phyloP scores from a whole-genome alignment of 352 stramenopile genomes.

The Pythium phragmitis region DNA sequence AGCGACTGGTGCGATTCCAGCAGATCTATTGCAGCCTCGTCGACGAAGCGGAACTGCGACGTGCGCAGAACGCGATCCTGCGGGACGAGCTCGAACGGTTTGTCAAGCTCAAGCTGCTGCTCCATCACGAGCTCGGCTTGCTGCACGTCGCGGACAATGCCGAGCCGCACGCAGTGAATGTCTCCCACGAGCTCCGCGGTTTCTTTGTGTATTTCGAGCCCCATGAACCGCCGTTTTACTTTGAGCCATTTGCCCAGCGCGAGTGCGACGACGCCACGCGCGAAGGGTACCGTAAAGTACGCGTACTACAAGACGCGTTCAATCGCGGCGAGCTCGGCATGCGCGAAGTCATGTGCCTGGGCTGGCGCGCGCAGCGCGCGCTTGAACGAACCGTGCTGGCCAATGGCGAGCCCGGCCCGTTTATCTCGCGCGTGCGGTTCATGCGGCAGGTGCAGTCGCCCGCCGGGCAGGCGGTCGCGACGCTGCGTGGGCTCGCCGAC shows the following conservation, averaged over 20 bases:
- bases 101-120: slow-evolving; percentile 16
- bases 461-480: not conserved
- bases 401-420: not conserved
- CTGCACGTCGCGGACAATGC: slow-evolving; percentile 4
- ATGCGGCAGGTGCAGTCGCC: slow-evolving; percentile 9
- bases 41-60: slow-evolving; percentile 17
- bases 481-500: slow-evolving; percentile 4
- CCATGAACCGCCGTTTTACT: slow-evolving; percentile 25
- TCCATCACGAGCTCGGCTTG: slow-evolving; percentile 20
- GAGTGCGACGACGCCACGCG: slow-evolving; percentile 15
- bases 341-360: slow-evolving; percentile 19
- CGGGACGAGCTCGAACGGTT: slow-evolving; percentile 13
- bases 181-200: slow-evolving; percentile 1
- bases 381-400: not conserved
- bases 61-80: slow-evolving; percentile 8
- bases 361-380: slow-evolving; percentile 22
- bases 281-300: slow-evolving; percentile 2
- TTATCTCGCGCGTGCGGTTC: slow-evolving; percentile 23
- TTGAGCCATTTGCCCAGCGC: slow-evolving; percentile 19
- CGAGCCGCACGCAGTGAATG: not conserved
- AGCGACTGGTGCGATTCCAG: slow-evolving; percentile 10
- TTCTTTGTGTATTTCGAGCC: slow-evolving; percentile 25
- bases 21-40: slow-evolving; percentile 15
- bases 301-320: slow-evolving; percentile 16
- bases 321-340: slow-evolving; percentile 14